Conservation (phyloP, 305 asterid species). For the Fraxinus nigra region DNA sequence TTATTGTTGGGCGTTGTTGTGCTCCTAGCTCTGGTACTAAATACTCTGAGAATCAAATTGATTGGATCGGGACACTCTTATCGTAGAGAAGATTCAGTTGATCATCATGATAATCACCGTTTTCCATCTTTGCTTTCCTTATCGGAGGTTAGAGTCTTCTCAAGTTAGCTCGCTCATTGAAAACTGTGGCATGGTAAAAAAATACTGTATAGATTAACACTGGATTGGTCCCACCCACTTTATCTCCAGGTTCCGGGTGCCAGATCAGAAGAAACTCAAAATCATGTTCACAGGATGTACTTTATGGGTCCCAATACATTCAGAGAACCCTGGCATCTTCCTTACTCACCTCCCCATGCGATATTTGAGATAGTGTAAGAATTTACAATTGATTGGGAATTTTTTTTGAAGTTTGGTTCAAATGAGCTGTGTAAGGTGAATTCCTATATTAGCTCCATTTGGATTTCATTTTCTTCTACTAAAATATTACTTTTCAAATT, state of each 20-base stretch:
- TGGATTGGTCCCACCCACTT: conserved; percentile 11
- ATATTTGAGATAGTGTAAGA: conserved; percentile 91
- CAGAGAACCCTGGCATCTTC: conserved; percentile 99
- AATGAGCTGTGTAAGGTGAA: conserved; percentile 19
- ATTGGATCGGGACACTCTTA: conserved; percentile 65
- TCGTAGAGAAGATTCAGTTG: conserved; percentile 53
- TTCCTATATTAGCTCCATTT: not conserved
- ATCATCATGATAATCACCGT: conserved; percentile 63
- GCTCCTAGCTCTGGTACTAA: conserved; percentile 64
- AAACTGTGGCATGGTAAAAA: not conserved
- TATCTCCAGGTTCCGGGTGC: conserved; percentile 76
- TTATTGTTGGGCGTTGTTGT: conserved; percentile 59
- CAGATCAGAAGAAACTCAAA: conserved; percentile 82
- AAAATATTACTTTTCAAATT: not conserved
- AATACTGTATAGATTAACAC: conserved; percentile 11
- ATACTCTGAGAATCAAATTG: conserved; percentile 71
- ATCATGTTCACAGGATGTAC: conserved; percentile 92
- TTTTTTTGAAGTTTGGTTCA: not conserved
- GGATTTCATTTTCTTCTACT: not conserved
- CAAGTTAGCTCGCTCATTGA: conserved; percentile 17
- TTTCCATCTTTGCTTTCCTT: conserved; percentile 88
- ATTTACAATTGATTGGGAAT: conserved; percentile 15
- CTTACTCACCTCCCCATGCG: conserved; percentile 87
- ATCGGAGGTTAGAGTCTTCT: conserved; percentile 63
- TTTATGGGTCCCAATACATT: conserved; percentile 97